Conservation (phyloP, 768 basidiomycete species). For the Thelephora ganbajun region DNA sequence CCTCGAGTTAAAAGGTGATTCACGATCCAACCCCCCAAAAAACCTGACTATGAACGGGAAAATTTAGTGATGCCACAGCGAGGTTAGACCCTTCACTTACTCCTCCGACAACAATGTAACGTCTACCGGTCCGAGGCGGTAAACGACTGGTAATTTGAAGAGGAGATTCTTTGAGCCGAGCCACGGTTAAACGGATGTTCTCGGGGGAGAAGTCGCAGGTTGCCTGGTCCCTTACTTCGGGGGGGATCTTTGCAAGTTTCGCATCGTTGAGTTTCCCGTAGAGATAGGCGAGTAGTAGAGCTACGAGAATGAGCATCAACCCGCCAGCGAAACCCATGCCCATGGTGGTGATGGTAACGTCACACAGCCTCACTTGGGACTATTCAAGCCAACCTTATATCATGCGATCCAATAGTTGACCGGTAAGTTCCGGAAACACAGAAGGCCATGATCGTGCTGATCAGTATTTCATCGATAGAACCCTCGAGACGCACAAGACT, state of each 20-base stretch:
- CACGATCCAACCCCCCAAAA: slow-evolving; percentile 69
- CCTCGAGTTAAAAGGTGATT: slow-evolving; percentile 54
- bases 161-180: slow-evolving; percentile 20
- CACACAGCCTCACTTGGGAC: no score
- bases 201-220: slow-evolving; percentile 36
- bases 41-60: slow-evolving; percentile 23
- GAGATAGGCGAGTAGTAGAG: no score
- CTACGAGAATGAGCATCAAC: no score
- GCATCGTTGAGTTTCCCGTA: slow-evolving; percentile 41
- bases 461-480: no score
- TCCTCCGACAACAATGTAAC: slow-evolving; percentile 68
- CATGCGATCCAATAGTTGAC: no score
- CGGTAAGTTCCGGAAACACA: no score
- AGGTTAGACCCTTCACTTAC: slow-evolving; percentile 29
- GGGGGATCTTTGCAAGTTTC: slow-evolving; percentile 36
- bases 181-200: slow-evolving; percentile 25
- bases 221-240: slow-evolving; percentile 9
- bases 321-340: no score
- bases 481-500: no score
- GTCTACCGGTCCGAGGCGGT: slow-evolving; percentile 55
- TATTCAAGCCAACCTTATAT: no score
- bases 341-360: no score
- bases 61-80: not conserved
- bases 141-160: slow-evolving; percentile 28
- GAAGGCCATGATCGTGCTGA: no score